Percentiles rank a stretch among this genome's conserved stretches.
Evolutionary conservation across 2,329 filamentous ascomycete genomes (phyloP).

Genomic region (Fusarium marasasianum): DNA sequence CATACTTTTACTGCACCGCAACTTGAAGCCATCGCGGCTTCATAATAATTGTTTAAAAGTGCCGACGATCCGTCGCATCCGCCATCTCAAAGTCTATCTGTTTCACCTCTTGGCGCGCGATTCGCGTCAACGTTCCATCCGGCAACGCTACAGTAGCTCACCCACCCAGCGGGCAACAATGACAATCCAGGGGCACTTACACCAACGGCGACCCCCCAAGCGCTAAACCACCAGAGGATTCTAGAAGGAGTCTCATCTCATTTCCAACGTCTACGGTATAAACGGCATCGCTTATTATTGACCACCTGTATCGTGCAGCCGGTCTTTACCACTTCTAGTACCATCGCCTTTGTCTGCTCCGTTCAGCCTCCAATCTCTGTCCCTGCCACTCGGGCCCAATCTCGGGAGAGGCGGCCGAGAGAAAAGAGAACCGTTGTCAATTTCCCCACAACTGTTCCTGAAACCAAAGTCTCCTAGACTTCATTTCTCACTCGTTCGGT

Average conservation of each 20-base stretch:
- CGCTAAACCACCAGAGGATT: slow-evolving; percentile 12
- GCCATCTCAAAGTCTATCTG: slow-evolving; percentile 4
- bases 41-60: background rate
- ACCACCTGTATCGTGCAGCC: slow-evolving; percentile 27
- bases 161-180: background rate
- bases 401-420: slow-evolving; percentile 34
- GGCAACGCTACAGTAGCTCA: slow-evolving; percentile 6
- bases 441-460: slow-evolving; percentile 39
- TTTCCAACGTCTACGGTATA: background rate
- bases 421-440: background rate
- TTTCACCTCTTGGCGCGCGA: background rate
- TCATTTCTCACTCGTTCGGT: slow-evolving; percentile 39
- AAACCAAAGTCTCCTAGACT: slow-evolving; percentile 35
- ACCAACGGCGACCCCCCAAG: background rate
- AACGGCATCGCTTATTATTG: slow-evolving; percentile 5
- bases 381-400: slow-evolving; percentile 33
- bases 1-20: background rate
- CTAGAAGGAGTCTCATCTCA: slow-evolving; percentile 14
- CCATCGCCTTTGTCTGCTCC: slow-evolving; percentile 6
- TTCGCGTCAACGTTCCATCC: slow-evolving; percentile 20
- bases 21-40: slow-evolving; percentile 18
- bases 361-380: slow-evolving; percentile 12
- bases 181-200: background rate
- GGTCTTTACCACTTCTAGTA: slow-evolving; percentile 26
- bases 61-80: slow-evolving; percentile 19